phyloP scores from a whole-genome alignment of 2,329 filamentous ascomycete genomes.

The Phialemoniopsis sp. region DNA sequence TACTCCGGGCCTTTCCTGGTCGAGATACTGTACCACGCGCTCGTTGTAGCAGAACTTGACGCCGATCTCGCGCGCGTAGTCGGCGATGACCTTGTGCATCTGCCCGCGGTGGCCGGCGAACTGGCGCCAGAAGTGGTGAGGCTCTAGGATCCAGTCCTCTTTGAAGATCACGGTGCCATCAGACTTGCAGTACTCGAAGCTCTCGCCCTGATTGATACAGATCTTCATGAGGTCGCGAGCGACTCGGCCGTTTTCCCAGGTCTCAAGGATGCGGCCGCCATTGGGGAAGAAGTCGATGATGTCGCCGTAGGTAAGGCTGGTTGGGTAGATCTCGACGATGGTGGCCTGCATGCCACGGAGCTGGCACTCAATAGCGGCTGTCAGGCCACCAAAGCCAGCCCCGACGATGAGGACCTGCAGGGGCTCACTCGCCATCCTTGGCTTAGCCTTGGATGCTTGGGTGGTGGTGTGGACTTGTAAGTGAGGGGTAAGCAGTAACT shows the following conservation, averaged over 20 bases:
- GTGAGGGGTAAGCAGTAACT: no score
- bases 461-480: no score
- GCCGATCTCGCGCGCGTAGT: conserved; percentile 42
- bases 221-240: no score
- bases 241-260: no score
- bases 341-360: conserved; percentile 46
- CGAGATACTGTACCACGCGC: conserved; percentile 43
- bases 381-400: conserved; percentile 54
- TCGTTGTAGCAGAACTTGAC: conserved; percentile 42
- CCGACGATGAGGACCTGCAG: conserved; percentile 44
- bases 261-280: conserved; percentile 49
- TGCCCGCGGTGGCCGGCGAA: conserved; percentile 52
- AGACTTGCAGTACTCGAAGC: conserved; percentile 23
- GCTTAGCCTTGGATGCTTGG: no score
- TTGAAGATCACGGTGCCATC: no score
- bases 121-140: no score
- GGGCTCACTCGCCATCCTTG: no score
- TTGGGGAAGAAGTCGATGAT: conserved; percentile 52
- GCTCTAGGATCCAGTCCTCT: no score
- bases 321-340: conserved; percentile 31
- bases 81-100: conserved; percentile 46
- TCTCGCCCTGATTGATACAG: conserved; percentile 42
- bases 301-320: conserved; percentile 38
- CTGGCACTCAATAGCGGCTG: conserved; percentile 55
- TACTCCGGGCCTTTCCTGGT: conserved; percentile 32